These are phyloP conservation scores for Spiromastix sp. DNA, from an alignment of 2,329 filamentous ascomycete species.

Conservation along the genomic window DNA sequence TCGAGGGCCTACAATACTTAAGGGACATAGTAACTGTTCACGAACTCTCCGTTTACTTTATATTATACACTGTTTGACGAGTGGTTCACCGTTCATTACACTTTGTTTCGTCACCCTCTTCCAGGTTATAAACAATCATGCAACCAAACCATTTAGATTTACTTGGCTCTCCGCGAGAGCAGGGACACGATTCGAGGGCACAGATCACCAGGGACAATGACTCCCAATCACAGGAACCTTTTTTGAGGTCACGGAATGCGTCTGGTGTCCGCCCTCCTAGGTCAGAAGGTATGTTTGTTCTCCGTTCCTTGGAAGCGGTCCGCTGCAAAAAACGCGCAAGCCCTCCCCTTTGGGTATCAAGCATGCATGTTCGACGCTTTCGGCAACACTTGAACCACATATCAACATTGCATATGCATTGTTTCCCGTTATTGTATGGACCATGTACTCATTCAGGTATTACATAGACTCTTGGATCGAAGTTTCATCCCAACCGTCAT, in stretches of 20 bases:
- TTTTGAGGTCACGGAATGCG: conserved; percentile 23
- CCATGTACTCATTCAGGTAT: conserved; percentile 36
- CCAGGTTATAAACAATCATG: conserved; percentile 17
- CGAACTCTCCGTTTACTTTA: background rate
- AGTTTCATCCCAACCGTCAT: conserved; percentile 83
- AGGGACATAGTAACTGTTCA: too few relatives aligned
- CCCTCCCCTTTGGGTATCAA: background rate
- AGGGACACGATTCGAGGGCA: conserved; percentile 17
- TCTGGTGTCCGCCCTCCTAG: conserved; percentile 27
- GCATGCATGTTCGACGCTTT: conserved; percentile 4
- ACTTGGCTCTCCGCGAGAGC: conserved; percentile 24
- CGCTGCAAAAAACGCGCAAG: background rate
- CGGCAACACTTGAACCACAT: background rate
- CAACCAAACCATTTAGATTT: conserved; percentile 31
- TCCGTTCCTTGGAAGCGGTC: conserved; percentile 1
- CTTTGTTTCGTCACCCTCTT: too few relatives aligned
- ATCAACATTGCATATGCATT: background rate
- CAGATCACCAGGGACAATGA: conserved; percentile 25
- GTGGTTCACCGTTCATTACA: background rate
- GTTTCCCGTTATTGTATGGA: background rate
- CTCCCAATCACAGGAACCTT: conserved; percentile 21
- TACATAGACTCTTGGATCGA: conserved; percentile 90
- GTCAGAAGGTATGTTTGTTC: conserved; percentile 31
- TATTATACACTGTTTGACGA: background rate
- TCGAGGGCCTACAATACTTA: too few relatives aligned